Evolutionary conservation across 768 basidiomycete genomes (phyloP), one percentile per base, ranked within the genome.

Genomic region (Sarcodon aspratus): DNA sequence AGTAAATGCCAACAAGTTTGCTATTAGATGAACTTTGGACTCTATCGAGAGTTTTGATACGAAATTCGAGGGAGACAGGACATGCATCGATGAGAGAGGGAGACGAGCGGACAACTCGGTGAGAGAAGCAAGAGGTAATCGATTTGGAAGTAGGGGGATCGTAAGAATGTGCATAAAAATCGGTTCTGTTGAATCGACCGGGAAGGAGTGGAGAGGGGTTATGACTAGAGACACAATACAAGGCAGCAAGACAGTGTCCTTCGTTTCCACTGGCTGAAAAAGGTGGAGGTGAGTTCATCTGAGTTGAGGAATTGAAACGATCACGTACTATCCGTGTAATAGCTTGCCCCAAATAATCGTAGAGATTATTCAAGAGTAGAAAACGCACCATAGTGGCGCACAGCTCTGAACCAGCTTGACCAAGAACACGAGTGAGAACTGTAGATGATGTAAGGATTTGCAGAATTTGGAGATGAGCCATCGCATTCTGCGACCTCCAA

Each of bases 141-240:
- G 83, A 62, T 87, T 84, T 1, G 89, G 90, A 0, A 97, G 72
- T 0, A 90, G 66, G 0, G 87, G 85, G 40, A 94, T 69, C 1
- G 82, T 74, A 50, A 95, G 69, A 48, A 94, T 76, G 51, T 68
- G 63, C 12, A 67, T 58, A 47, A 86, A 54, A 31, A 85, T 56
- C 40, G 62, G 62, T 17, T 55, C 63, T 9, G 58, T 64, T 18
- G 70, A 74, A 38, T 61, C 76, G 57, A 43, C 61, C 51, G 0
- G 72, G 72, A 12, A 70, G 52, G 11, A 85, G 69, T 9, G 66
- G 55, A 42, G 13, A 9, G 40, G 15, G 17, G 40, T 17, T 13
- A 27, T 42, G 15, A 42, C 13, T 27, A 42, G 40, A 13, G 40
- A 42, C 15, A 42, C 13, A 4, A 42, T n/a, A 27, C 27, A 11